Evolutionary conservation across 1,139 yeast genomes (phyloP).

Genomic region (Debaryomycetaceae sp.): DNA sequence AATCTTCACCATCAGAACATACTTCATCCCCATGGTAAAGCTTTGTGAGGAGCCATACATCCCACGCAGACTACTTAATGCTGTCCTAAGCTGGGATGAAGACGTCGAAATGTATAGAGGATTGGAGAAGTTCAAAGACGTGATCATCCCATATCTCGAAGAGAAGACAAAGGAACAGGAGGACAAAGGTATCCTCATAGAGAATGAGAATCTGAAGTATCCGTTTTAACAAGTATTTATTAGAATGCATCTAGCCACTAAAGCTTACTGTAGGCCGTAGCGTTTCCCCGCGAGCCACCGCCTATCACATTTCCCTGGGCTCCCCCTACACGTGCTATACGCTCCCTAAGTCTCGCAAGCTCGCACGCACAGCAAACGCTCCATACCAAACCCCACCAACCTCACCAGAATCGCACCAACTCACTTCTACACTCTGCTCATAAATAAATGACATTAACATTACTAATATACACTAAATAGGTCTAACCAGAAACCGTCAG

Average conservation of each 20-base stretch:
- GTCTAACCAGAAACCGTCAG: neutral
- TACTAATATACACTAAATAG: constrained; percentile 3
- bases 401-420: neutral
- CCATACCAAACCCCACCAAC: neutral
- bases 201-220: constrained; percentile 36
- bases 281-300: too few species aligned
- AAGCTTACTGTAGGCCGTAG: too few species aligned
- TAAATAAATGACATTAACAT: neutral
- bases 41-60: constrained; percentile 56
- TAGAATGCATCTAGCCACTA: too few species aligned
- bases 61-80: constrained; percentile 57
- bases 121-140: constrained; percentile 49
- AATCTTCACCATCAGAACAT: constrained; percentile 61
- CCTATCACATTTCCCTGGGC: too few species aligned
- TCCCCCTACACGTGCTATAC: too few species aligned
- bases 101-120: constrained; percentile 63
- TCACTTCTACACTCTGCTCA: neutral
- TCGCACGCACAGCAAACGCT: too few species aligned
- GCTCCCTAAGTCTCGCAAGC: too few species aligned
- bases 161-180: constrained; percentile 52
- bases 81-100: constrained; percentile 54
- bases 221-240: constrained; percentile 27
- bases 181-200: constrained; percentile 35
- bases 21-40: constrained; percentile 53
- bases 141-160: constrained; percentile 53